Evolutionary conservation across 2,329 filamentous ascomycete species (phyloP).

Genomic region (Stachybotrys chlorohalonatus): DNA sequence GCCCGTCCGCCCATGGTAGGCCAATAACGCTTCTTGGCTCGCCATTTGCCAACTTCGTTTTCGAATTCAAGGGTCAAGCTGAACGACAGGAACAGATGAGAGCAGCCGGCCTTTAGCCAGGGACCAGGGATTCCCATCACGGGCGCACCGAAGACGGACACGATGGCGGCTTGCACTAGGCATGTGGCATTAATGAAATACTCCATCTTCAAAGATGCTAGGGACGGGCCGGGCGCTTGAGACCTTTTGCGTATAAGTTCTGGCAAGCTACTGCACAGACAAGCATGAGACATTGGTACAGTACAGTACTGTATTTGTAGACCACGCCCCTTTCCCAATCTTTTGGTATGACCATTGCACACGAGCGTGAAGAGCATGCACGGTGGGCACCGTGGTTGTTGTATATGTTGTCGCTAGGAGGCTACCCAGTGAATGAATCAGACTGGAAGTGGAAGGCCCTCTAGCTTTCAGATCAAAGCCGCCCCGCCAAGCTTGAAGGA

Average conservation of each 20-base stretch:
- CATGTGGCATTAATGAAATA: neutral
- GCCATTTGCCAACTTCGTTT: neutral
- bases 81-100: neutral
- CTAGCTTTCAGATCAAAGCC: too few species aligned
- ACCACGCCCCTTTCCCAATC: neutral
- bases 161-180: neutral
- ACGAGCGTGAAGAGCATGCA: neutral
- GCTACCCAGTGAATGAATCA: too few species aligned
- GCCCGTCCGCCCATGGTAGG: neutral
- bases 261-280: neutral
- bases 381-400: too few species aligned
- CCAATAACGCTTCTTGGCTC: neutral
- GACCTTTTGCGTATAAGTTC: neutral
- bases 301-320: too few species aligned
- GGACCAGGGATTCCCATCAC: neutral
- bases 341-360: neutral
- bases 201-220: slow-evolving; percentile 8
- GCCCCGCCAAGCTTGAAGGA: too few species aligned
- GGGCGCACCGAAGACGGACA: neutral
- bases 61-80: neutral
- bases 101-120: neutral
- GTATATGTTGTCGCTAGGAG: too few species aligned
- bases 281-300: neutral
- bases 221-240: slow-evolving; percentile 14
- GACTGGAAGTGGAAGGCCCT: too few species aligned